Percentiles rank a stretch among this genome's conserved stretches.
These are phyloP conservation scores for Simplicillium aogashimaense DNA, from an alignment of 2,329 filamentous ascomycete species.

Conservation along the genomic window DNA sequence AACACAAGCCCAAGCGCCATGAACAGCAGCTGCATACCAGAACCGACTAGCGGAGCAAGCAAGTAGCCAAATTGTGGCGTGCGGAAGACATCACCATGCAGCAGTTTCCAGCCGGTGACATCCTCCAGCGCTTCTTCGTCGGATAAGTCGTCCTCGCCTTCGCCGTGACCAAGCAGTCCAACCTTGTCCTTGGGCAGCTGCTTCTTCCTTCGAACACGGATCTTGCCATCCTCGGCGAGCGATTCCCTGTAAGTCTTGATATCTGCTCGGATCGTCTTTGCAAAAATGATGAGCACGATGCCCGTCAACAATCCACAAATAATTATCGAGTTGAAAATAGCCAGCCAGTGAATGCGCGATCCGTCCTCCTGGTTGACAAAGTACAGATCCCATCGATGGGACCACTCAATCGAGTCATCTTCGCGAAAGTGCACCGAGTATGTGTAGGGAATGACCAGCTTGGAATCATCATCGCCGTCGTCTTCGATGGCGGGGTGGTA, in stretches of 20 bases:
- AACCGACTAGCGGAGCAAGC: constrained; percentile 72
- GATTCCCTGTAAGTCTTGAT: constrained; percentile 65
- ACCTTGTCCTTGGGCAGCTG: constrained; percentile 40
- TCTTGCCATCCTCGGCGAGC: constrained; percentile 55
- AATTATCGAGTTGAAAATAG: constrained; percentile 77
- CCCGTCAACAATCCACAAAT: constrained; percentile 72
- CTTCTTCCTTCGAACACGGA: constrained; percentile 37
- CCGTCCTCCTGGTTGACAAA: constrained; percentile 82
- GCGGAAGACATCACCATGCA: constrained; percentile 83
- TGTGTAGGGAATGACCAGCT: constrained; percentile 67
- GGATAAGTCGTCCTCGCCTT: constrained; percentile 47
- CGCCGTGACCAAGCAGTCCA: constrained; percentile 51
- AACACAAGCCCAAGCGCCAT: constrained; percentile 65
- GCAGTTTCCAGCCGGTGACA: constrained; percentile 76
- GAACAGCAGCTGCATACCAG: constrained; percentile 77
- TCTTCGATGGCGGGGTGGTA: constrained; percentile 46
- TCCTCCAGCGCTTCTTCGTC: constrained; percentile 63
- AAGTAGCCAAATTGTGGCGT: constrained; percentile 60
- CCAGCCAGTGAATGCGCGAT: constrained; percentile 75
- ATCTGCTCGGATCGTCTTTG: constrained; percentile 68
- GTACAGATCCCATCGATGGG: constrained; percentile 78
- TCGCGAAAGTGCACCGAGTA: constrained; percentile 89
- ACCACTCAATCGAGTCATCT: constrained; percentile 72
- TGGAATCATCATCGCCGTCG: constrained; percentile 54
- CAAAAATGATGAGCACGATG: constrained; percentile 71